Base-by-base conservation (phyloP, 2,329 filamentous ascomycete species). In the Cladophialophora chaetospira region DNA sequence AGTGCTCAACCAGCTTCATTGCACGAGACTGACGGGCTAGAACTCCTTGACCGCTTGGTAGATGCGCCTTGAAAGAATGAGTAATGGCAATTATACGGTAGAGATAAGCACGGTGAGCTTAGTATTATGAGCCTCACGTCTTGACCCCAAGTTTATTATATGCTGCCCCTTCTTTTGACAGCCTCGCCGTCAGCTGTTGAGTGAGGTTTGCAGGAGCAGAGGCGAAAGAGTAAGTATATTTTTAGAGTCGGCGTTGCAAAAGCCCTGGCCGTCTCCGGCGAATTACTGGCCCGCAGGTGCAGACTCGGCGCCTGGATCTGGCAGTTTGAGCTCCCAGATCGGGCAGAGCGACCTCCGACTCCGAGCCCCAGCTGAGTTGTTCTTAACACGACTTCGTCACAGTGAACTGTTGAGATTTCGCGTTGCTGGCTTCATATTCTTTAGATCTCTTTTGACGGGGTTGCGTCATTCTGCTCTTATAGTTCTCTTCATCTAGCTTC, bases 361-460 rank as follows among this genome's bases (percentile, higher is more conserved):
- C 17, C 46, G 29, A 31, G 38, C 31, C 13, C 19, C 29, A 36
- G 46, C 46, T 49, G 46, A 49, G 46, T 49, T 6, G 45, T 4
- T 25, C 23, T 35, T 49, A 26, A n/a, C 10, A 33, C 21, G 4
- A 15, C 25, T 35, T 48, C 45, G 26, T 25, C 45, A 48, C 17
- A 5, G 28, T 25, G 23, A 23, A 48, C 31, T 28, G 15, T 49
- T 26, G 46, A 38, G 23, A 33, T 17, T 25, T 21, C 26, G 31
- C 29, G 23, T 35, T 25, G 15, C 6, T n/a, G 10, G 25, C 17
- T n/a, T 28, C n/a, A 5, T n/a, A 5, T 49, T 38, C 31, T 26
- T 31, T 25, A 23, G 26, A n/a, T n/a, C n/a, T n/a, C n/a, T n/a
- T n/a, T 23, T 25, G 11, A 21, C 46, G 5, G 46, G 5, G 4